Evolutionary conservation across 345 rosid species (phyloP), one percentile per base, ranked within the genome.

Genomic region (Dipteronia sinensis): DNA sequence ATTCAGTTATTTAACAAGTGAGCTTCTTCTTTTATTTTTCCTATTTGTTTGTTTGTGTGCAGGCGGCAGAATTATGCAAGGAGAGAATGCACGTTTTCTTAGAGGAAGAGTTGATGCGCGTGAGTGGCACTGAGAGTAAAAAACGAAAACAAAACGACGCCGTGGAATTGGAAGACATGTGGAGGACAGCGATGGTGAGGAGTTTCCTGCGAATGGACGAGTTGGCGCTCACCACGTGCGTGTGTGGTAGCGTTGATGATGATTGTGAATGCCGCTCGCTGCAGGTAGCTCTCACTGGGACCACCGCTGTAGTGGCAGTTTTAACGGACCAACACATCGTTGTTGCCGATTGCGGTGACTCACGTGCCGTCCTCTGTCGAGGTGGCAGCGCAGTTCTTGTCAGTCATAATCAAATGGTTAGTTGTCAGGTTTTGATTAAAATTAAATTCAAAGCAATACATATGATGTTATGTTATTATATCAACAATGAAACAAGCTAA

Each of bases 281-380:
- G 86, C 86, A 78, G 76, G 76, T 79, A 66, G 81, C 83, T 3
- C 83, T 86, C 8, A 81, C 84, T 2, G 92, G 94, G 9, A 85
- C 94, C 72, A 87, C 91, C 2, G 91, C 91, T 47, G 88, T 84
- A 9, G 85, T 86, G 49, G 90, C 88, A 7, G 25, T 87, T 17
- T 55, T 89, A 23, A 86, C 87, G 29, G 65, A 73, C 0, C 82
- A 85, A 31, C 78, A 79, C 51, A 82, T 90, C 56, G 67, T 87
- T 20, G 88, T 90, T 13, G 94, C 90, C 23, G 88, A 88, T 69
- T 87, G 90, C 72, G 92, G 94, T 10, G 94, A 88, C 76, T 90
- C 94, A 53, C 92, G 91, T 59, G 91, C 92, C 77, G 90, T 89
- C 69, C 90, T 90, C n/a, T 82, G 86, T 79, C 85, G 90, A 0